A percentile compares a stretch with the other conserved stretches of the same genome.
These are phyloP conservation scores for Leccinum boreale DNA, from an alignment of 768 basidiomycete species.

Conservation along the genomic window DNA sequence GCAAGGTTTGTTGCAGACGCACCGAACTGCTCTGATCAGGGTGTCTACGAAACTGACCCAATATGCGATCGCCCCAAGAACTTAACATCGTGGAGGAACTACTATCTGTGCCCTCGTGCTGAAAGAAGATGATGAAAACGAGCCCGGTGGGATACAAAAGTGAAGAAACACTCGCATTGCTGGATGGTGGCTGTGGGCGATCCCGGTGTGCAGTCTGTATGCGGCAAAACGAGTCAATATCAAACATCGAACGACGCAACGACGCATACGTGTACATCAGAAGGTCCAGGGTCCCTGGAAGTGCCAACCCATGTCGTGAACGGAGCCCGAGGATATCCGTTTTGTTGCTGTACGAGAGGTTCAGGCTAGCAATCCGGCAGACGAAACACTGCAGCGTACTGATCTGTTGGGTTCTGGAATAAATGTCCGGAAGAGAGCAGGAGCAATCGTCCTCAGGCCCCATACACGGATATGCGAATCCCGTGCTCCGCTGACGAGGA, in stretches of 20 bases:
- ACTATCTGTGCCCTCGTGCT: neutral
- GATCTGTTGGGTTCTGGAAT: slow-evolving; percentile 10
- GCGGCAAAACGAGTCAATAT: neutral
- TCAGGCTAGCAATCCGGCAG: neutral
- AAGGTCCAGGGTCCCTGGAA: neutral
- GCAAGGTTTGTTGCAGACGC: neutral
- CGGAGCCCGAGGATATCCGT: too few species aligned
- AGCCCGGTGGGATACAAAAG: too few species aligned
- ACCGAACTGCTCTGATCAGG: neutral
- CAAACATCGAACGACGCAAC: neutral
- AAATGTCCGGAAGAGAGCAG: slow-evolving; percentile 12
- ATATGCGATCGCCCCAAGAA: neutral
- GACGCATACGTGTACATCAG: neutral
- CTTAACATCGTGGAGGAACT: neutral
- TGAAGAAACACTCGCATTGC: neutral
- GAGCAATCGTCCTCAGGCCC: slow-evolving; percentile 10
- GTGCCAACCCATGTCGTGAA: neutral
- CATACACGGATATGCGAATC: slow-evolving; percentile 17
- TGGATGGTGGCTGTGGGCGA: neutral
- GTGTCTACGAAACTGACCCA: neutral
- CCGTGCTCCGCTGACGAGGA: slow-evolving; percentile 16
- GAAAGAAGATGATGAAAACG: neutral
- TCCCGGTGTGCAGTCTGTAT: neutral
- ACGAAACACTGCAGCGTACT: slow-evolving; percentile 1
- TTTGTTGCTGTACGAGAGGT: neutral